Conservation (phyloP, 2,329 filamentous ascomycete genomes). For the Paraphaeosphaeria minitans region DNA sequence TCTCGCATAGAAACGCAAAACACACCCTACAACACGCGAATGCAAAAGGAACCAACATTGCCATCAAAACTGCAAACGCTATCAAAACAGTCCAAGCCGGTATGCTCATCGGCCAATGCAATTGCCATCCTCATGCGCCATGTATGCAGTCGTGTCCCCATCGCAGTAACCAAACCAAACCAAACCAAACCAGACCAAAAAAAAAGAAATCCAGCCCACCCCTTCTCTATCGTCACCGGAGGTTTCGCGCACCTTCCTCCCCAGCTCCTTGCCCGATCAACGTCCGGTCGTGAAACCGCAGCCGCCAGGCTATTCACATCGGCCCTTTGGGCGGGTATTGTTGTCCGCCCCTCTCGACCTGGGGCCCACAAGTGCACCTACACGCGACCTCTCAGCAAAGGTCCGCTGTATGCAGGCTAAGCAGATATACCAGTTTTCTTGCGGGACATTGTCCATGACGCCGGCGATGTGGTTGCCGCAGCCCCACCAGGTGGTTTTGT, state of each 20-base stretch:
- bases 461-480: constrained; percentile 66
- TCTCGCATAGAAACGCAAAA: no score
- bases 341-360: constrained; percentile 64
- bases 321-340: constrained; percentile 68
- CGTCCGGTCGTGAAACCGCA: not conserved
- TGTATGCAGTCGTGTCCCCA: not conserved
- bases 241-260: not conserved
- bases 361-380: constrained; percentile 66
- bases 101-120: not conserved
- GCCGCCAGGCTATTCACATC: constrained; percentile 31
- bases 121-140: not conserved
- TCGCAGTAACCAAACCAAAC: no score
- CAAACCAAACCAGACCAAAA: no score
- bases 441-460: constrained; percentile 66
- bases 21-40: no score
- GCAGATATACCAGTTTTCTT: constrained; percentile 68
- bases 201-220: no score
- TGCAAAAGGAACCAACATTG: not conserved
- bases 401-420: constrained; percentile 63
- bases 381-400: constrained; percentile 3
- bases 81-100: not conserved
- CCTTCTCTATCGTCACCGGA: not conserved
- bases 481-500: constrained; percentile 68
- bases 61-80: not conserved
- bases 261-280: not conserved